Evolutionary conservation across 2,329 filamentous ascomycete genomes (phyloP).

Genomic region (Colletotrichum noveboracense): DNA sequence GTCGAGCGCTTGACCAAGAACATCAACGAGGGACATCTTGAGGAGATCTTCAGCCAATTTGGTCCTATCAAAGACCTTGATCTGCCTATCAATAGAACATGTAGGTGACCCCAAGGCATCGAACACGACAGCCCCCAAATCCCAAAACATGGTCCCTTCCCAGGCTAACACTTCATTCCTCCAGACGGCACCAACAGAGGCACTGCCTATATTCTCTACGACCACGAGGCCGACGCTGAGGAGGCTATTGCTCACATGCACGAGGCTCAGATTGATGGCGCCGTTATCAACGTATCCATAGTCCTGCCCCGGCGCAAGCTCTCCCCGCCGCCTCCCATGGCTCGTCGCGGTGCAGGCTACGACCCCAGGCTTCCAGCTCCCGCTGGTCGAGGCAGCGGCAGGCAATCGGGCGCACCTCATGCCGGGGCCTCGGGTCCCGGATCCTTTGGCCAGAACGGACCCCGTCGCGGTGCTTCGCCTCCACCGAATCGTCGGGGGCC

Average conservation of each 20-base stretch:
- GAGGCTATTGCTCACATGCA: slow-evolving; percentile 95
- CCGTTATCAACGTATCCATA: slow-evolving; percentile 84
- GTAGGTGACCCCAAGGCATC: neutral
- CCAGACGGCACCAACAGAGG: slow-evolving; percentile 88
- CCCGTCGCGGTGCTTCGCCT: slow-evolving; percentile 40
- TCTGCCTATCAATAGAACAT: slow-evolving; percentile 78
- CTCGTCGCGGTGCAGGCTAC: slow-evolving; percentile 66
- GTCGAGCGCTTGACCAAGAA: slow-evolving; percentile 97
- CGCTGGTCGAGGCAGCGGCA: slow-evolving; percentile 24
- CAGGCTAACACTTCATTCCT: slow-evolving; percentile 19
- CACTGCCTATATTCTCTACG: slow-evolving; percentile 90
- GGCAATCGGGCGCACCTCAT: slow-evolving; percentile 24
- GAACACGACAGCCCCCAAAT: neutral
- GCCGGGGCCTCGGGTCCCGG: slow-evolving; percentile 39
- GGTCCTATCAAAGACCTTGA: slow-evolving; percentile 87
- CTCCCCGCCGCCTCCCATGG: slow-evolving; percentile 77
- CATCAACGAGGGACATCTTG: slow-evolving; percentile 84
- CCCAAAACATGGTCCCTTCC: neutral
- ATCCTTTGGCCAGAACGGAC: slow-evolving; percentile 37
- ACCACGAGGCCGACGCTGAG: slow-evolving; percentile 79
- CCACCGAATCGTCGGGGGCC: slow-evolving; percentile 43
- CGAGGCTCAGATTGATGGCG: slow-evolving; percentile 90
- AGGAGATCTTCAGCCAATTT: slow-evolving; percentile 91
- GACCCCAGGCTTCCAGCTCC: slow-evolving; percentile 56
- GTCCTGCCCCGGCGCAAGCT: slow-evolving; percentile 85